phyloP scores from a whole-genome alignment of 768 basidiomycete genomes.

The Lactarius hatsudake region DNA sequence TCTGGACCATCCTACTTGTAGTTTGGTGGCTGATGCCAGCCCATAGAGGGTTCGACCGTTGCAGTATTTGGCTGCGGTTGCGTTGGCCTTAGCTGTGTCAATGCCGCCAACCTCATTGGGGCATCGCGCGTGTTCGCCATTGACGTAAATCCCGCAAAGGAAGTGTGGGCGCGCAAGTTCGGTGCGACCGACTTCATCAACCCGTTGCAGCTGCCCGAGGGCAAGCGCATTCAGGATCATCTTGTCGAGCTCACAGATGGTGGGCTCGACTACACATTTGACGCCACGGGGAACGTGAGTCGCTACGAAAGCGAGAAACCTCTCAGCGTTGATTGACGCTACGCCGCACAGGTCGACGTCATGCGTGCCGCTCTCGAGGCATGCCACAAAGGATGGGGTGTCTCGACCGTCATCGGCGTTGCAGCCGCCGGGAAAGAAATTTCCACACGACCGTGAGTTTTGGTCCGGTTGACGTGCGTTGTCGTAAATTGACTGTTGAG shows the following conservation, averaged over 20 bases:
- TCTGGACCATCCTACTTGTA: neutral
- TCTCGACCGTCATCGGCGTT: slow-evolving; percentile 93
- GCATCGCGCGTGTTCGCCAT: slow-evolving; percentile 90
- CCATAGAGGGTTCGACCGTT: slow-evolving; percentile 74
- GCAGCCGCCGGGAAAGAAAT: slow-evolving; percentile 92
- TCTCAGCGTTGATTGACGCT: neutral
- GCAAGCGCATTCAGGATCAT: slow-evolving; percentile 83
- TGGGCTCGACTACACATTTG: slow-evolving; percentile 95
- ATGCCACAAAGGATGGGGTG: slow-evolving; percentile 99
- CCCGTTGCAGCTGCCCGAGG: slow-evolving; percentile 67
- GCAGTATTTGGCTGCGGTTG: slow-evolving; percentile 97
- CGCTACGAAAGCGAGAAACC: slow-evolving; percentile 32
- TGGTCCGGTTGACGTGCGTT: slow-evolving; percentile 4
- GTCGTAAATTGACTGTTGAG: slow-evolving; percentile 31
- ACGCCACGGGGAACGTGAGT: slow-evolving; percentile 86
- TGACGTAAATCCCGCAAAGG: slow-evolving; percentile 85
- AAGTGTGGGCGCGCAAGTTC: slow-evolving; percentile 86
- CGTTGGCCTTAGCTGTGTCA: slow-evolving; percentile 90
- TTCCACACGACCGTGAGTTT: slow-evolving; percentile 35
- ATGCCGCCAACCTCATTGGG: slow-evolving; percentile 72
- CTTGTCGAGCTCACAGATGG: slow-evolving; percentile 94
- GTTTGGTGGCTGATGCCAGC: neutral
- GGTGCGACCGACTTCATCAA: slow-evolving; percentile 96
- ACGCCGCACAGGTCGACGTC: slow-evolving; percentile 64
- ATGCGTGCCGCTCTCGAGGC: slow-evolving; percentile 96